These are phyloP conservation scores for Alternaria sp. DNA, from an alignment of 2,329 filamentous ascomycete species.

Conservation along the genomic window DNA sequence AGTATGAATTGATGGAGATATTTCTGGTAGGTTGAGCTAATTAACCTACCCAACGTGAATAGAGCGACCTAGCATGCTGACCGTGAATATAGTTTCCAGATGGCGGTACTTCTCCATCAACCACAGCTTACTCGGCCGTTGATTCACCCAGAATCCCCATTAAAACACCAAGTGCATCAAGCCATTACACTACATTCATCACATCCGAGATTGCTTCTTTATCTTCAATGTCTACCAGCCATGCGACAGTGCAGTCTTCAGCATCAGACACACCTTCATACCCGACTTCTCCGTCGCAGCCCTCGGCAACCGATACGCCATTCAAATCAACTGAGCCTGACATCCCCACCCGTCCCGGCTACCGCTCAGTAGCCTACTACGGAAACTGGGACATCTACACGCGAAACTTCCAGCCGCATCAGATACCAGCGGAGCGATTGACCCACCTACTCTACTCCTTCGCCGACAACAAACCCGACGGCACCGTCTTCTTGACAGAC, in stretches of 20 bases:
- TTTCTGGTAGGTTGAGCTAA: background rate
- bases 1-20: background rate
- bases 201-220: background rate
- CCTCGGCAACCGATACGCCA: background rate
- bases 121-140: background rate
- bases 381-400: conserved; percentile 87
- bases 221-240: background rate
- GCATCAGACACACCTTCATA: background rate
- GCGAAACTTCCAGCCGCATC: conserved; percentile 83
- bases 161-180: background rate
- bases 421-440: conserved; percentile 79
- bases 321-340: background rate
- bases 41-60: background rate
- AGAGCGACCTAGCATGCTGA: background rate
- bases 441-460: conserved; percentile 93
- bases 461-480: conserved; percentile 82
- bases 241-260: background rate
- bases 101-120: background rate
- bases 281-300: background rate
- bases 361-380: conserved; percentile 68
- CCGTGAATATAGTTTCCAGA: background rate
- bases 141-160: background rate
- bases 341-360: conserved; percentile 19
- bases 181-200: background rate
- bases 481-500: conserved; percentile 65